Base-by-base conservation (phyloP, 768 basidiomycete genomes). In the Tricholoma terreum region DNA sequence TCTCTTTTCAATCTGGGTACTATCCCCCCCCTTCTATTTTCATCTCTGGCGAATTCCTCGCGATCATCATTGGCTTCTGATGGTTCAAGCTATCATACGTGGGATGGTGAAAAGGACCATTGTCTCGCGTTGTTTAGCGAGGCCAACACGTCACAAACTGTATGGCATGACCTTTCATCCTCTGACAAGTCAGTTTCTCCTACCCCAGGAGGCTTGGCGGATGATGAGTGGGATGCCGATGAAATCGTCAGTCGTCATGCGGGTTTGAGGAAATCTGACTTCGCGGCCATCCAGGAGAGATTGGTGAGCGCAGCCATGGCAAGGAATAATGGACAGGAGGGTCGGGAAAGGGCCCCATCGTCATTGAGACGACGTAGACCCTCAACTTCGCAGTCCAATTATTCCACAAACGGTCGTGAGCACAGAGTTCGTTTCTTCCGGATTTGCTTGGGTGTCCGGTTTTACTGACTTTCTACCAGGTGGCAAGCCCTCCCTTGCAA, bases 61-160 rank as follows among this genome's bases (percentile, higher is more conserved):
- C 81, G 85, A 27, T 89, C 90, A 12, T 93, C 92, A 6, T 72
- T 93, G 19, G 89, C 86, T 57, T 92, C 90, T 9, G 80, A 78
- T 34, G 90, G 92, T 14, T 94, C 92, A 2, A 93, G 92, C 70
- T 93, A 90, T 69, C 90, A 92, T 67, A 90, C 90, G 4, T 85
- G 80, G 81, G 88, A 90, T 55, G 84, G 73, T 19, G 84, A 85
- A 61, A 80, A 81, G 56, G 84, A 87, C 59, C 76, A 76, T 45
- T 68, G 79, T 50, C 69, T 81, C 52, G 79, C 75, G 46, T 63
- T 89, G 21, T 84, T 91, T 67, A 77, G 70, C 34, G 80, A 82
- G 52, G 67, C 74, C 8, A 82, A 83, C 48, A 67, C 76, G 22
- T 75, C 76, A 49, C 79, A 78, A 33, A 73, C 80, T 31, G 73